phyloP scores from a whole-genome alignment of 345 rosid species.

The Populus deltoides region DNA sequence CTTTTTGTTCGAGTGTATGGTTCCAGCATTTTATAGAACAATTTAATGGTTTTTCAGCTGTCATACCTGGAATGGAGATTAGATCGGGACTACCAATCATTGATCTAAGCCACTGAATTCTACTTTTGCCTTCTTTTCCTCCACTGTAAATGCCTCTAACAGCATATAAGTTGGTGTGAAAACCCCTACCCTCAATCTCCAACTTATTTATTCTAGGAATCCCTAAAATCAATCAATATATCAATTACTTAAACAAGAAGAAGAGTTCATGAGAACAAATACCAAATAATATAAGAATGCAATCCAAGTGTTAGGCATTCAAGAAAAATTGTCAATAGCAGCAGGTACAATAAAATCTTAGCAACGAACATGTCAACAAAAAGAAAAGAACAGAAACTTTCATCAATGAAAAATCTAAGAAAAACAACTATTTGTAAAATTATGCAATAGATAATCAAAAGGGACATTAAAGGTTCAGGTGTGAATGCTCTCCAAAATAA shows the following conservation, averaged over 20 bases:
- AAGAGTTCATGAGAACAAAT: background rate
- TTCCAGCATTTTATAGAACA: background rate
- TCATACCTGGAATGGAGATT: constrained; percentile 82
- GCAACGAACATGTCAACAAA: background rate
- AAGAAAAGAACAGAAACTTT: background rate
- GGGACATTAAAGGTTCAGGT: background rate
- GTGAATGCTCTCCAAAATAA: background rate
- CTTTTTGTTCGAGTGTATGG: background rate
- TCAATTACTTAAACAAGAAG: background rate
- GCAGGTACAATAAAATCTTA: background rate
- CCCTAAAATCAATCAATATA: constrained; percentile 39
- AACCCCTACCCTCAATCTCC: constrained; percentile 94
- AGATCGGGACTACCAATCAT: constrained; percentile 99
- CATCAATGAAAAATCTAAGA: background rate
- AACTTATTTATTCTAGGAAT: constrained; percentile 81
- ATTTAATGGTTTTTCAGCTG: background rate
- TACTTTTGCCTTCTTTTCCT: constrained; percentile 96
- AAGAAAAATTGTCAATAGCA: background rate
- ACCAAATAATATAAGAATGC: background rate
- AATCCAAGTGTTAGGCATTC: constrained; percentile 3
- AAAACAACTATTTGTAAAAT: background rate
- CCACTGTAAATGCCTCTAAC: constrained; percentile 81
- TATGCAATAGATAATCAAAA: background rate
- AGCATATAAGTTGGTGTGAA: constrained; percentile 87
- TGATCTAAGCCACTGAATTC: constrained; percentile 92